A percentile compares a stretch with the other conserved stretches of the same genome.
These are phyloP conservation scores for Chaetothyriales sp. DNA, from an alignment of 2,329 filamentous ascomycete species.

Conservation along the genomic window DNA sequence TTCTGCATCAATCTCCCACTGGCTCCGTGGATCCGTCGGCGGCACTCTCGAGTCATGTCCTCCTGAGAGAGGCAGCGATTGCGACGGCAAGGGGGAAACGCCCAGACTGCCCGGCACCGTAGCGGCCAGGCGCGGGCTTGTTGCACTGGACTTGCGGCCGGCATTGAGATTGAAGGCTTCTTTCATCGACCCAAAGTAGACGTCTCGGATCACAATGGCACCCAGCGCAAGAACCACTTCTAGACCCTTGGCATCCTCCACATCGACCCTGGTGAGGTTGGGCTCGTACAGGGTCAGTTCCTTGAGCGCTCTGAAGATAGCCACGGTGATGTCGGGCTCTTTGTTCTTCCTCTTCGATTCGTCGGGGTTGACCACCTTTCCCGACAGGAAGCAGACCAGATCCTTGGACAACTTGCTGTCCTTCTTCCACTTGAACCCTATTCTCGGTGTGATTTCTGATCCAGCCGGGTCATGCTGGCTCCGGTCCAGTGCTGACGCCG, in stretches of 20 bases:
- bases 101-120: constrained; percentile 8
- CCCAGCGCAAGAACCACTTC: constrained; percentile 61
- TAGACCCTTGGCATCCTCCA: constrained; percentile 85
- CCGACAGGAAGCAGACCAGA: constrained; percentile 74
- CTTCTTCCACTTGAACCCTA: constrained; percentile 77
- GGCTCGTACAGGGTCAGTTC: constrained; percentile 86
- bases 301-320: constrained; percentile 60
- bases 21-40: constrained; percentile 34
- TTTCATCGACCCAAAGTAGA: constrained; percentile 48
- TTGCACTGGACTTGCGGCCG: constrained; percentile 10
- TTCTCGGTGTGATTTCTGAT: constrained; percentile 48
- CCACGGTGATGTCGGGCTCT: constrained; percentile 91
- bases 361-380: constrained; percentile 48
- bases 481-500: constrained; percentile 60
- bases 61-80: constrained; percentile 16
- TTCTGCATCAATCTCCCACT: constrained; percentile 39
- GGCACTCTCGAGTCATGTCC: constrained; percentile 20
- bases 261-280: constrained; percentile 75
- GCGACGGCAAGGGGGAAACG: constrained; percentile 2
- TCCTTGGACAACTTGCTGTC: constrained; percentile 77
- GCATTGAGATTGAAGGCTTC: constrained; percentile 62
- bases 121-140: constrained; percentile 17
- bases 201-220: constrained; percentile 45
- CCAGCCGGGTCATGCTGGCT: constrained; percentile 47
- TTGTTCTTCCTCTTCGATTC: constrained; percentile 61